These are phyloP conservation scores for Aspergillus coremiiformis DNA, from an alignment of 495 filamentous ascomycete genomes.

Conservation along the genomic window DNA sequence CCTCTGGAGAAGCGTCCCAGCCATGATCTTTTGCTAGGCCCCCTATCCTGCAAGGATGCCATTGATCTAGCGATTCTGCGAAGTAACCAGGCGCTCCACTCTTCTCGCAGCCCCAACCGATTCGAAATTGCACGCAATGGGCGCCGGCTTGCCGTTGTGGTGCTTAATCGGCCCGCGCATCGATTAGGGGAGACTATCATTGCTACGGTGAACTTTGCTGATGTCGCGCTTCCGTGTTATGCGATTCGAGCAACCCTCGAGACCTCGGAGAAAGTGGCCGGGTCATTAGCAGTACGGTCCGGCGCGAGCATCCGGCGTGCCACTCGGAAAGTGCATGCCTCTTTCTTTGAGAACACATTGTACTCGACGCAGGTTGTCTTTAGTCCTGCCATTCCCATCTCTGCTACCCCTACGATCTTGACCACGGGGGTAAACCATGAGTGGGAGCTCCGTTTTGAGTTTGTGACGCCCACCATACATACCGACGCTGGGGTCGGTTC, in stretches of 20 bases:
- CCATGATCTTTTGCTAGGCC: slow-evolving; percentile 31
- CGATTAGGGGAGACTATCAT: slow-evolving; percentile 81
- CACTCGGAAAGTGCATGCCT: slow-evolving; percentile 71
- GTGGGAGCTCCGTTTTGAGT: slow-evolving; percentile 85
- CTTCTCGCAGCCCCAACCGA: slow-evolving; percentile 66
- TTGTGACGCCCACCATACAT: slow-evolving; percentile 57
- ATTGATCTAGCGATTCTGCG: slow-evolving; percentile 86
- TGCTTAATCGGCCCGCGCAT: slow-evolving; percentile 84
- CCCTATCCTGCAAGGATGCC: slow-evolving; percentile 64
- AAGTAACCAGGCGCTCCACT: slow-evolving; percentile 55
- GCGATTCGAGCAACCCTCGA: slow-evolving; percentile 71
- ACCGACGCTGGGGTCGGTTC: slow-evolving; percentile 22
- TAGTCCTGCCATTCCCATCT: slow-evolving; percentile 67
- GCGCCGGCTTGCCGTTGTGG: slow-evolving; percentile 74
- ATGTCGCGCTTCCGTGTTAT: slow-evolving; percentile 68
- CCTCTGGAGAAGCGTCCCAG: slow-evolving; percentile 50
- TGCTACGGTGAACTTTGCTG: slow-evolving; percentile 71
- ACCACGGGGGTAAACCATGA: slow-evolving; percentile 78
- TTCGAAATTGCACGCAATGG: slow-evolving; percentile 94
- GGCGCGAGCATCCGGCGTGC: slow-evolving; percentile 76
- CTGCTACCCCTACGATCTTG: slow-evolving; percentile 78
- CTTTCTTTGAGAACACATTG: slow-evolving; percentile 69
- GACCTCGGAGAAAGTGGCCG: slow-evolving; percentile 69
- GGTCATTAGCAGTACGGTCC: slow-evolving; percentile 73
- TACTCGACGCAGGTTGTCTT: slow-evolving; percentile 74